Evolutionary conservation across 257 asterid genomes (phyloP).

Genomic region (Solanum rostratum): DNA sequence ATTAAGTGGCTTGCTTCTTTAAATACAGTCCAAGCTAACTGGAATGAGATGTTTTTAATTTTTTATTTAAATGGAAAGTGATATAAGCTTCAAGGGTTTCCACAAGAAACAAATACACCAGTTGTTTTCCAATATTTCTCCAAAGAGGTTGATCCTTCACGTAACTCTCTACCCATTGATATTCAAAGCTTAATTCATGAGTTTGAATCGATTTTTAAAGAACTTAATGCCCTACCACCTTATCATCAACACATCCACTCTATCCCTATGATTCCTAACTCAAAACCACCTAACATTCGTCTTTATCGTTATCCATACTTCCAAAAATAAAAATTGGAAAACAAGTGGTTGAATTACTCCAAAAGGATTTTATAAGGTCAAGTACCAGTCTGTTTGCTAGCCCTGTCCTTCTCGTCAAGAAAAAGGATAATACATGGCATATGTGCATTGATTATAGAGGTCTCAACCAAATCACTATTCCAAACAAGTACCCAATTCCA

Average conservation of each 20-base stretch:
- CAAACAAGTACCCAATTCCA: background rate
- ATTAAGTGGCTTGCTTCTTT: background rate
- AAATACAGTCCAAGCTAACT: background rate
- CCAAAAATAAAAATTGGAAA: background rate
- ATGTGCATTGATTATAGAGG: background rate
- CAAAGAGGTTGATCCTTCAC: background rate
- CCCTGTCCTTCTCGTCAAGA: background rate
- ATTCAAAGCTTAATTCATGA: background rate
- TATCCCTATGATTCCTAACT: background rate
- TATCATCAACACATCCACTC: background rate
- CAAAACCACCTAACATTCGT: background rate
- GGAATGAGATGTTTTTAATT: background rate
- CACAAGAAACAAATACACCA: background rate
- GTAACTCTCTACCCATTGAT: background rate
- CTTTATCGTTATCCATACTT: background rate
- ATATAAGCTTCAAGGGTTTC: background rate
- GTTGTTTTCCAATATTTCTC: background rate
- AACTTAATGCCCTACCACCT: background rate
- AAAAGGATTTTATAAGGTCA: background rate
- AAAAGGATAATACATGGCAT: background rate
- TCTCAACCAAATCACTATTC: background rate
- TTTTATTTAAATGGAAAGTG: background rate
- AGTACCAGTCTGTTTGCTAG: background rate
- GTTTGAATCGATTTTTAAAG: background rate
- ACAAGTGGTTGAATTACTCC: background rate